Percentiles rank a stretch among this genome's conserved stretches.
phyloP scores from a whole-genome alignment of 2,329 filamentous ascomycete species.

The Colletotrichum falcatum region DNA sequence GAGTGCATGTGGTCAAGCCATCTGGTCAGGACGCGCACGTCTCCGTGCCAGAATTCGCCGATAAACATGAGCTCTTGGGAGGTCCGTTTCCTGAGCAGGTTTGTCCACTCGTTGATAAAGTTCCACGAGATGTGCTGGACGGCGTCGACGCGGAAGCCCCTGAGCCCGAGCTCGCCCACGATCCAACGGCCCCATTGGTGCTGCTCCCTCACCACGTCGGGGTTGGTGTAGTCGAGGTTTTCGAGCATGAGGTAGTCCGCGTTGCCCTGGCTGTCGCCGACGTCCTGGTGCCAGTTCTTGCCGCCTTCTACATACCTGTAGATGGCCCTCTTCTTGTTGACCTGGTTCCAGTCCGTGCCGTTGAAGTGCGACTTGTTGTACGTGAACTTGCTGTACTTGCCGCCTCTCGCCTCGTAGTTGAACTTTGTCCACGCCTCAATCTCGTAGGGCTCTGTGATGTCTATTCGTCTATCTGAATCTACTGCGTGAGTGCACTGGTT shows the following conservation, averaged over 20 bases:
- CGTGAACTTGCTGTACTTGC: constrained; percentile 37
- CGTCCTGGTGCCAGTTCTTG: constrained; percentile 39
- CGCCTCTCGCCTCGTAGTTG: constrained; percentile 28
- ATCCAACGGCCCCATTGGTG: constrained; percentile 37
- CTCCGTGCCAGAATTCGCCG: constrained; percentile 38
- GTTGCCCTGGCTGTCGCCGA: constrained; percentile 34
- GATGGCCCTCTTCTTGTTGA: constrained; percentile 34
- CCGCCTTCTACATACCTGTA: constrained; percentile 36
- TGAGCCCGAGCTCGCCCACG: constrained; percentile 28
- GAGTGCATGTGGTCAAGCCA: constrained; percentile 36
- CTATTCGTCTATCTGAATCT: constrained; percentile 30
- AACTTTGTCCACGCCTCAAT: constrained; percentile 38
- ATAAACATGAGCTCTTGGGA: constrained; percentile 32
- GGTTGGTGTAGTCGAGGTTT: constrained; percentile 37
- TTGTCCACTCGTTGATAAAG: constrained; percentile 36
- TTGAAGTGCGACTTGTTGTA: constrained; percentile 40
- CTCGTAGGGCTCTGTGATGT: constrained; percentile 33
- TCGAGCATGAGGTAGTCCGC: constrained; percentile 39
- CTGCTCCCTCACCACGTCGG: constrained; percentile 33
- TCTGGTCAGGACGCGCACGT: constrained; percentile 29
- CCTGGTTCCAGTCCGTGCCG: constrained; percentile 38
- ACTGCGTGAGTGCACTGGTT: neutral
- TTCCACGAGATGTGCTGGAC: constrained; percentile 41
- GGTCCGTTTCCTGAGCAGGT: constrained; percentile 15
- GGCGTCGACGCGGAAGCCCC: constrained; percentile 34